phyloP scores from a whole-genome alignment of 2,329 filamentous ascomycete species.

The Neonectria faginata region DNA sequence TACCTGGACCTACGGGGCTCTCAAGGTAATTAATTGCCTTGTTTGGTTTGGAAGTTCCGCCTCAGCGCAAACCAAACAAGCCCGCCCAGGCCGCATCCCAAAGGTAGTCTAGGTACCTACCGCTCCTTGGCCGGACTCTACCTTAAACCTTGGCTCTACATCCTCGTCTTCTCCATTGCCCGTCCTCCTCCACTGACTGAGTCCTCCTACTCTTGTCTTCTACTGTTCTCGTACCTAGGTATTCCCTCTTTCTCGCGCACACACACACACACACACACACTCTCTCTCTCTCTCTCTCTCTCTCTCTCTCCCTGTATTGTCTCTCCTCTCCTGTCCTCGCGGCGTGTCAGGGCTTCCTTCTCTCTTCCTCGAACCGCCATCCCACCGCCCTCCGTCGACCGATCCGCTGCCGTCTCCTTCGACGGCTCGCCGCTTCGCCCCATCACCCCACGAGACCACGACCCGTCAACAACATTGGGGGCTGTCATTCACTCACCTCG shows the following conservation, averaged over 20 bases:
- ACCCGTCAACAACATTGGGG: slow-evolving; percentile 28
- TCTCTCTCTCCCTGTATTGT: slow-evolving; percentile 13
- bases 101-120: slow-evolving; percentile 10
- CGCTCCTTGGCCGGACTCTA: slow-evolving; percentile 12
- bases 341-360: slow-evolving; percentile 11
- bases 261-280: neutral
- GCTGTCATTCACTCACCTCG: slow-evolving; percentile 6
- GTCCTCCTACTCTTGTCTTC: slow-evolving; percentile 9
- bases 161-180: slow-evolving; percentile 13
- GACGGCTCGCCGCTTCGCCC: slow-evolving; percentile 23
- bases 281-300: no score
- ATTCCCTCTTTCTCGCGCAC: neutral
- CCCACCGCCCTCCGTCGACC: slow-evolving; percentile 8
- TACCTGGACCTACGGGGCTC: neutral
- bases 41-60: slow-evolving; percentile 27
- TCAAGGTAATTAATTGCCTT: slow-evolving; percentile 43
- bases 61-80: slow-evolving; percentile 19
- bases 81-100: slow-evolving; percentile 1
- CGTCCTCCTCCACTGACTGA: neutral
- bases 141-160: slow-evolving; percentile 30
- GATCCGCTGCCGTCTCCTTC: slow-evolving; percentile 13
- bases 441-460: slow-evolving; percentile 36
- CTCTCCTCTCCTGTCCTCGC: slow-evolving; percentile 7
- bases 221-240: neutral
- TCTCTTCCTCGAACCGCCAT: slow-evolving; percentile 5